Base-by-base conservation (phyloP, 208 protist genomes). In the Balamuthia mandrillaris region DNA sequence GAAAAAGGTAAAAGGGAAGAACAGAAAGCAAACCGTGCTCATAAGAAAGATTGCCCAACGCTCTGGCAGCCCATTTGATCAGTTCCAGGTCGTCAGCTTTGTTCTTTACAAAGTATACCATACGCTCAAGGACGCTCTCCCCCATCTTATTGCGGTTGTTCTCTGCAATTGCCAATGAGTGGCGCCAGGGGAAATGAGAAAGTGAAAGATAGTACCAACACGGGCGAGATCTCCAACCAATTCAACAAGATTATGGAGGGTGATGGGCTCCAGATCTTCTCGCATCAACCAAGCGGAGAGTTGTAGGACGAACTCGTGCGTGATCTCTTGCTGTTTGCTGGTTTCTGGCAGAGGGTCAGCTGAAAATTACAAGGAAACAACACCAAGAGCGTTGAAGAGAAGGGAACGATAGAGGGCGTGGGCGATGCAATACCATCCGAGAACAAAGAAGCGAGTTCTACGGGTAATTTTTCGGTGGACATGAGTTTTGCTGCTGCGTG, bases 31-130 rank as follows among this genome's bases (percentile, higher is more conserved):
- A 29, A 82, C 75, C 75, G 18, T 65, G 49, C 24, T 82, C 75
- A 35, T 82, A 82, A 24, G 75, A 66, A n/a, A 82, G 75, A 42
- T 82, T 82, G 35, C 75, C 75, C 12, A 82, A 39, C 0, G 75
- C 75, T 45, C 75, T 47, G 18, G 75, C 75, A n/a, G 75, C 51
- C 75, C 75, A 82, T 35, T 82, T 82, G 41, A 66, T 47, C 2
- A 82, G 75, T 7, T 33, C 9, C 16, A 66, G 41, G 31, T 82
- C 51, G 24, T 61, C 10, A 6, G 75, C 33, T 16, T 41, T 35
- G 24, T n/a, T n/a, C n/a, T 5, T 21, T 7, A 82, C 52, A 27
- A 65, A 54, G 75, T 47, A 33, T 7, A 82, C 75, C 51, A 82
- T 37, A 27, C 75, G 75, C n/a, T 66, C 75, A 16, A 82, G 18